Evolutionary conservation across 2,329 filamentous ascomycete species (phyloP), one percentile per base, ranked within the genome.

Genomic region (Zarea fungicola): DNA sequence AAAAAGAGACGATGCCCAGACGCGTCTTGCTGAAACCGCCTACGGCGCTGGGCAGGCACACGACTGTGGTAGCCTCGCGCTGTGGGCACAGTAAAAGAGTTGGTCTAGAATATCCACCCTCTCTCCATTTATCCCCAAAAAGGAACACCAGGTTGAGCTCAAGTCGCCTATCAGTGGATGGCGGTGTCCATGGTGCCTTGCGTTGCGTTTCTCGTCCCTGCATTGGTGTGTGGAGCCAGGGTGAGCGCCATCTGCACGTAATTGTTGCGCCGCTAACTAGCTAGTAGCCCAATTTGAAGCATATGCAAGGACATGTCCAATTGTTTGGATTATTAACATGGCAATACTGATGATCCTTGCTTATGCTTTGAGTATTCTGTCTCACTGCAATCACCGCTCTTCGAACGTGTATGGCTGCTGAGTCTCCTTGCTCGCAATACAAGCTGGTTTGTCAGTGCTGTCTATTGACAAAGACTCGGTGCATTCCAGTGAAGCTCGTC

Each of bases 231-330:
- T 21, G 40, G 16, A 21, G 26, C 34, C 23, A 22, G 29, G 19
- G 9, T 21, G n/a, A 26, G 14, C 29, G 45, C 45, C 45, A 48
- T 42, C 45, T 48, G 46, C 46, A 48, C 3, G 46, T 48, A 48
- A 48, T 48, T 23, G 36, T 40, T 26, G 34, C 19, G 5, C 34
- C 18, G 18, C 18, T 8, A n/a, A n/a, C n/a, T n/a, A n/a, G 16
- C 34, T 25, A 39, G 34, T 34, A 22, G 45, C 36, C 29, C 36
- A 19, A 25, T 41, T n/a, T 41, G 45, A 48, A 48, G 25, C 44
- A 41, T 26, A 40, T 42, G 45, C 45, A 48, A 35, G 36, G 45
- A 48, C 10, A 32, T n/a, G n/a, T 40, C 28, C 21, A 36, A 39
- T 46, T 22, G 26, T 19, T 14, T 14, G 26, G 16, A 13, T 31